These are phyloP conservation scores for Pulveroboletus sp. DNA, from an alignment of 768 basidiomycete species.

Conservation along the genomic window DNA sequence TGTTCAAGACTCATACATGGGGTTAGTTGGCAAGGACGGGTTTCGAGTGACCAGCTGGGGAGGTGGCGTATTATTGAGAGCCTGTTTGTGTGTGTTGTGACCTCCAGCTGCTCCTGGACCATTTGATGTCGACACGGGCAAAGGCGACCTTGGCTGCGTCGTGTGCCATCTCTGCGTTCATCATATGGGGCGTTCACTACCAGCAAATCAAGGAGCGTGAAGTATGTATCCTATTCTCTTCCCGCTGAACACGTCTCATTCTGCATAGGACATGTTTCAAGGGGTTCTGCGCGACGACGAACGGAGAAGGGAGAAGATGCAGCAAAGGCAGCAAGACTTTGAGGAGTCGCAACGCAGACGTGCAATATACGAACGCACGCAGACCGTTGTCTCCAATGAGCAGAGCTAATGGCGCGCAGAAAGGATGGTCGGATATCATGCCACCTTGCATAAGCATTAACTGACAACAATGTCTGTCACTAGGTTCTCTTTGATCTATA, in stretches of 20 bases:
- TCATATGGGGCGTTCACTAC: conserved; percentile 88
- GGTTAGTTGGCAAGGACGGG: conserved; percentile 9
- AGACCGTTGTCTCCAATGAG: conserved; percentile 29
- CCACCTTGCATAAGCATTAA: neutral
- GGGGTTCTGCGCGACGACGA: conserved; percentile 90
- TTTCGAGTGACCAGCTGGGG: conserved; percentile 12
- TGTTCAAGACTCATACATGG: conserved; percentile 27
- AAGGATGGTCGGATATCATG: conserved; percentile 3
- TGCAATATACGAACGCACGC: conserved; percentile 60
- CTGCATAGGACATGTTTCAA: conserved; percentile 77
- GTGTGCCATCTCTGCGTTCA: conserved; percentile 57
- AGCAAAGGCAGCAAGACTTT: conserved; percentile 59
- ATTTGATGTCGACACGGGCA: conserved; percentile 69
- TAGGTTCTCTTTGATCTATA: neutral
- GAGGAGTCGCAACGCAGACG: conserved; percentile 61
- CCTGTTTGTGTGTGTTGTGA: conserved; percentile 44
- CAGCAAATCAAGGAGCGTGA: conserved; percentile 82
- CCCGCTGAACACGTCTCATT: conserved; percentile 7
- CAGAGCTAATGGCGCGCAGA: conserved; percentile 1
- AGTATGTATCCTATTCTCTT: conserved; percentile 36
- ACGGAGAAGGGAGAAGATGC: conserved; percentile 70
- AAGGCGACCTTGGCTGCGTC: conserved; percentile 74
- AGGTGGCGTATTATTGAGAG: conserved; percentile 8
- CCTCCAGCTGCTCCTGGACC: neutral
- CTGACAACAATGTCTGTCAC: neutral